phyloP scores from a whole-genome alignment of 495 filamentous ascomycete genomes.

The Trichoderma parareesei region DNA sequence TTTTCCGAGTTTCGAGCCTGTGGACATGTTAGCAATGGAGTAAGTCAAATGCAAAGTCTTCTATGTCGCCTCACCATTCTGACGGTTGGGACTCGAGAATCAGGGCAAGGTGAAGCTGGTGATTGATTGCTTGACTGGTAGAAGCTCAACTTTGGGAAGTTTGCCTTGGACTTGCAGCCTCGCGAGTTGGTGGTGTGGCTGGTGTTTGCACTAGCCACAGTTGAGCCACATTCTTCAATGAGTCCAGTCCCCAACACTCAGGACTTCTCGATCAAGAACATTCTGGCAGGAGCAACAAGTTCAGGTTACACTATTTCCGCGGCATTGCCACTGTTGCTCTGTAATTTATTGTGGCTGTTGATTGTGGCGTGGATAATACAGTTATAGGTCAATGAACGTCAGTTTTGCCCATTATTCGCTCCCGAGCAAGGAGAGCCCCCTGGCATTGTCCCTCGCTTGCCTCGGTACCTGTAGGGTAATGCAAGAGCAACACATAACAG shows the following conservation, averaged over 20 bases:
- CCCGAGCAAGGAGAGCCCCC: too few relatives aligned
- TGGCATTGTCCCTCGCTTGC: too few relatives aligned
- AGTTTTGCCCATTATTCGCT: too few relatives aligned
- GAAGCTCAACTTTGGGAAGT: neutral
- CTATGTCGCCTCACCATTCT: neutral
- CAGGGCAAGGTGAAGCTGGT: neutral
- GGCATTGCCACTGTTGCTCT: too few relatives aligned
- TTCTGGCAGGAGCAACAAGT: too few relatives aligned
- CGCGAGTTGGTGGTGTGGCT: neutral
- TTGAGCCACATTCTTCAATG: neutral
- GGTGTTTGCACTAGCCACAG: neutral
- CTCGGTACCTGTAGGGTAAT: too few relatives aligned
- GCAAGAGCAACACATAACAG: too few relatives aligned
- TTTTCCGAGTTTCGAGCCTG: conserved; percentile 82
- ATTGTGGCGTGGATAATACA: too few relatives aligned
- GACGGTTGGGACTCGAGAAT: neutral
- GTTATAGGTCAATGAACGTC: too few relatives aligned
- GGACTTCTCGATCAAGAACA: neutral
- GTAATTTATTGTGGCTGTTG: too few relatives aligned
- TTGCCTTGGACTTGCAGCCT: neutral
- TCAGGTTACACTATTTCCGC: too few relatives aligned
- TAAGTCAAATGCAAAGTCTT: neutral
- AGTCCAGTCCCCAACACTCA: too few relatives aligned
- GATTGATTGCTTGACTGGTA: neutral
- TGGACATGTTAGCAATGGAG: neutral